Evolutionary conservation across 495 filamentous ascomycete genomes (phyloP).

Genomic region (Penicillium egyptiacum): DNA sequence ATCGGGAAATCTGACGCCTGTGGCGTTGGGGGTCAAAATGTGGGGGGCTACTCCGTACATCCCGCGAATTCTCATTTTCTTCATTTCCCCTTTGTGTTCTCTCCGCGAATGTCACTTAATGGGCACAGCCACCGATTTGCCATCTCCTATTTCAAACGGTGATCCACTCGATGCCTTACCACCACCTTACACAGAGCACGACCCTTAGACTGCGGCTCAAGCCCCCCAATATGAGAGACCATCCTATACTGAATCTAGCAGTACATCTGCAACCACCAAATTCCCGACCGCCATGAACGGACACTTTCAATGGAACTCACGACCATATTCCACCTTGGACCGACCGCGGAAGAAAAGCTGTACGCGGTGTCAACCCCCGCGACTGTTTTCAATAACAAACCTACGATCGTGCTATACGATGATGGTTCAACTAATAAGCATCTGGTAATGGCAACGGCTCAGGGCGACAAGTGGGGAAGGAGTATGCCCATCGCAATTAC

Average conservation of each 20-base stretch:
- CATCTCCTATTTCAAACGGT: too few relatives aligned
- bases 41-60: background rate
- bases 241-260: background rate
- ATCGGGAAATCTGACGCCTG: background rate
- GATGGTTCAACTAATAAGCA: constrained; percentile 14
- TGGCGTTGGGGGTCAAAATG: background rate
- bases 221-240: background rate
- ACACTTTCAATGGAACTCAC: constrained; percentile 21
- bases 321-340: constrained; percentile 20
- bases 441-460: constrained; percentile 8
- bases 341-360: constrained; percentile 19
- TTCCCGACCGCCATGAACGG: constrained; percentile 20
- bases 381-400: background rate
- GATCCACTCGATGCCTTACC: background rate
- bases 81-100: background rate
- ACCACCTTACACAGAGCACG: constrained; percentile 5
- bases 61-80: background rate
- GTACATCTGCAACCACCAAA: constrained; percentile 8
- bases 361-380: constrained; percentile 11
- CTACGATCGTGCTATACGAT: constrained; percentile 10
- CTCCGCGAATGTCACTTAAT: background rate
- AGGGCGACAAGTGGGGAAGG: constrained; percentile 8
- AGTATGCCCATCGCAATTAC: background rate
- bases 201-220: background rate
- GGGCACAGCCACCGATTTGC: background rate